Conservation (phyloP, 768 basidiomycete species). For the Tylopilus rubrobrunneus region DNA sequence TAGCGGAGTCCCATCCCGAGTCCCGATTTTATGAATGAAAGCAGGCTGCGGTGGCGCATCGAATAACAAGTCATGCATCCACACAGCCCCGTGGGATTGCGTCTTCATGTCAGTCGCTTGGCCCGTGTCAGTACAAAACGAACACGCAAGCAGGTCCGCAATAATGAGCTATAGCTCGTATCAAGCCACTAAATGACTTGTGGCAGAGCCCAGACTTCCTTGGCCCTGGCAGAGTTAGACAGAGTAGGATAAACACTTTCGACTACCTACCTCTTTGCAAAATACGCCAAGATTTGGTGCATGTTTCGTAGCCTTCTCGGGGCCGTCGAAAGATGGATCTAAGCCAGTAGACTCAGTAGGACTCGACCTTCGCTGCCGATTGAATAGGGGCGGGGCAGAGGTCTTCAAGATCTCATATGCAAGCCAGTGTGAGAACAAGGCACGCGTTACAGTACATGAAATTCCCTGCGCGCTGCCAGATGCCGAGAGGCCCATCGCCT, state of each 20-base stretch:
- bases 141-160: constrained; percentile 1
- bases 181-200: constrained; percentile 29
- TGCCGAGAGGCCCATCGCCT: constrained; percentile 12
- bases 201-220: constrained; percentile 10
- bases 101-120: not conserved
- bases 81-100: constrained; percentile 13
- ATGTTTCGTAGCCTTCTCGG: constrained; percentile 9
- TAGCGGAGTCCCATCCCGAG: not conserved
- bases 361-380: constrained; percentile 9
- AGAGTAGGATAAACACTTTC: not conserved
- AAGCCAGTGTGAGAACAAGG: constrained; percentile 12
- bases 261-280: not conserved
- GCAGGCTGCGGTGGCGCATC: constrained; percentile 24
- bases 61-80: constrained; percentile 5
- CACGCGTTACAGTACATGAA: constrained; percentile 2
- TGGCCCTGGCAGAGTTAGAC: not conserved
- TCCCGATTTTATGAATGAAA: not conserved
- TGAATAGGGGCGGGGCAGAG: constrained; percentile 1
- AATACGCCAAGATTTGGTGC: not conserved
- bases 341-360: not conserved
- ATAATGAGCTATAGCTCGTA: constrained; percentile 8
- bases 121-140: not conserved
- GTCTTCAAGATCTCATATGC: not conserved
- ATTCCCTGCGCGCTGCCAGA: not conserved
- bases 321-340: constrained; percentile 12